Percentiles rank a stretch among this genome's conserved stretches.
phyloP scores from a whole-genome alignment of 129 eudicot genomes.

The Kitagawia praeruptora region DNA sequence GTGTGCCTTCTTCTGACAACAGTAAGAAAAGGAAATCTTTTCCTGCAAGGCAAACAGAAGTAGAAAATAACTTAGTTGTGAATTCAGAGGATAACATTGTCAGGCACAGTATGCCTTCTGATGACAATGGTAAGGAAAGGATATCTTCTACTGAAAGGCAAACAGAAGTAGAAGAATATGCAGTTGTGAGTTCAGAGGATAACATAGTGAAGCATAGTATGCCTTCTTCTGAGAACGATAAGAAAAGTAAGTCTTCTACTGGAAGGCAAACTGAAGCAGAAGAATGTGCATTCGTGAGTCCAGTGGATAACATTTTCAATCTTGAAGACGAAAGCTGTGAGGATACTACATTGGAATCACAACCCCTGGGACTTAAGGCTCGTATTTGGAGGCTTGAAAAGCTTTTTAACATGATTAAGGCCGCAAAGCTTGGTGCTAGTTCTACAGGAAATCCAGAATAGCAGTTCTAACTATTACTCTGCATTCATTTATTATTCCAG shows the following conservation, averaged over 20 bases:
- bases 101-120: background rate
- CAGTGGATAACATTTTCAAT: background rate
- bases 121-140: background rate
- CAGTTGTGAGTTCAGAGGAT: too few relatives aligned
- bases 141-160: background rate
- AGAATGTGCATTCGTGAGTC: background rate
- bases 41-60: too few relatives aligned
- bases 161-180: background rate
- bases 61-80: too few relatives aligned
- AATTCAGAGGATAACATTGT: too few relatives aligned
- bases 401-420: background rate
- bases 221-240: too few relatives aligned
- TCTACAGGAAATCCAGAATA: background rate
- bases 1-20: too few relatives aligned
- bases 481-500: background rate
- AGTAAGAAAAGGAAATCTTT: too few relatives aligned
- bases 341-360: background rate
- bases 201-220: too few relatives aligned
- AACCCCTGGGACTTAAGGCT: background rate
- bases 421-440: background rate
- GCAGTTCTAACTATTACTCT: background rate
- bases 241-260: background rate
- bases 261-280: background rate
- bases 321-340: background rate
- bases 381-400: conserved; percentile 14